Base-by-base conservation (phyloP, 1,139 yeast species). In the Lodderomyces orthopsilosis region DNA sequence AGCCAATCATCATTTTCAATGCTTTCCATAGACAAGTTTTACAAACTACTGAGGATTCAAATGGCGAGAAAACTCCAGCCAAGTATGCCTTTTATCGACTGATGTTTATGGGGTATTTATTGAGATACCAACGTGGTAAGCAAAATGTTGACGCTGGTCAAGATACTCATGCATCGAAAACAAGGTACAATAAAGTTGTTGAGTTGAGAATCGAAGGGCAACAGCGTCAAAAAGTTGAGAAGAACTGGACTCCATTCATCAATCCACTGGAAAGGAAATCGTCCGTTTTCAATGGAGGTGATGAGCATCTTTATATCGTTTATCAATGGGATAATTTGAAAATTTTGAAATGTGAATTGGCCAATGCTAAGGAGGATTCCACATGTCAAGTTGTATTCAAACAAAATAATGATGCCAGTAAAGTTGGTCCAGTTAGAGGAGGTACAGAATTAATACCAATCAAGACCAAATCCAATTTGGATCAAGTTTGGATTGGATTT, bases 231-330 rank as follows among this genome's bases (percentile, higher is more conserved):
- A 14, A 35, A 28, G 27, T 37, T n/a, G 74, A 70, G 47, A 71
- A 71, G 51, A 71, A 71, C 49, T 71, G 77, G 77, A 68, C 74
- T 1, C 76, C 77, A 1, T 59, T 71, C 46, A 46, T 67, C 10
- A 63, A 66, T 48, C 51, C 52, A 21, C 38, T 39, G 2, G 58
- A 56, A 19, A 56, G 69, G 39, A 41, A 44, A 5, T 42, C 43
- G 13, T 10, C 17, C 12, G 34, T 23, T 9, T 15, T 21, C 6
- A 24, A 32, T 30, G 37, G 37, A 2, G 43, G 50, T 38, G 75
- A 70, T 50, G 55, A 55, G 33, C 48, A 50, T 33, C 43, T 71
- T 14, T 55, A 63, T 46, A 59, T 70, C 35, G 61, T 71, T 6
- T 69, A 67, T 50, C 53, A 74, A 33, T 70, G 74, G 74, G 57